These are phyloP conservation scores for Colletotrichum tropicicola DNA, from an alignment of 2,329 filamentous ascomycete species.

Conservation along the genomic window DNA sequence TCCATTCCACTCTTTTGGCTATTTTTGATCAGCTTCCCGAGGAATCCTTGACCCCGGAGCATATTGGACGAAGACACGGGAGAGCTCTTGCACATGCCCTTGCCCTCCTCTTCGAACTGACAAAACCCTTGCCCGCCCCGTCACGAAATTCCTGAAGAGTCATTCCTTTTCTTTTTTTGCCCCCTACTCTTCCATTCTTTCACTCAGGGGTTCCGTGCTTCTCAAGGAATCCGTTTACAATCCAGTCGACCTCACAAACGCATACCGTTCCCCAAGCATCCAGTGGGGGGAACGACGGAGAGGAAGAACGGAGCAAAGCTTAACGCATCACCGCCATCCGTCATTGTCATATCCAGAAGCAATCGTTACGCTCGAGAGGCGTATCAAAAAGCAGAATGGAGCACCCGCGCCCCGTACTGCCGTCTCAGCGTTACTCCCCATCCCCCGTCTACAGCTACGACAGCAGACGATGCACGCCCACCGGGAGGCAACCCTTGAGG, in stretches of 20 bases:
- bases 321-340: conserved; percentile 11
- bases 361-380: not conserved
- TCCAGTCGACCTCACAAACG: conserved; percentile 16
- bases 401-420: conserved; percentile 55
- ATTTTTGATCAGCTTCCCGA: conserved; percentile 2
- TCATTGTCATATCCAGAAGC: conserved; percentile 11
- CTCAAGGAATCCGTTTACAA: conserved; percentile 32
- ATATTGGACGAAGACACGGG: conserved; percentile 3
- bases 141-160: conserved; percentile 29
- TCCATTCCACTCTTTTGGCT: conserved; percentile 17
- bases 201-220: conserved; percentile 22
- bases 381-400: conserved; percentile 21
- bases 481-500: conserved; percentile 55
- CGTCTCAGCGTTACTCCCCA: conserved; percentile 60
- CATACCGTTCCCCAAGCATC: conserved; percentile 3
- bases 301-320: conserved; percentile 10
- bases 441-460: conserved; percentile 57
- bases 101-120: conserved; percentile 12
- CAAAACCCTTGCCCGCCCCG: conserved; percentile 30
- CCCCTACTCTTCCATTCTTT: conserved; percentile 30
- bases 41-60: conserved; percentile 7
- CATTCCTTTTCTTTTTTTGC: conserved; percentile 32
- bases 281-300: conserved; percentile 2
- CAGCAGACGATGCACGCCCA: conserved; percentile 48
- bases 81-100: not conserved